Percentiles rank a stretch among this genome's conserved stretches.
Evolutionary conservation across 345 rosid species (phyloP).

Genomic region (Lepidium didymum): DNA sequence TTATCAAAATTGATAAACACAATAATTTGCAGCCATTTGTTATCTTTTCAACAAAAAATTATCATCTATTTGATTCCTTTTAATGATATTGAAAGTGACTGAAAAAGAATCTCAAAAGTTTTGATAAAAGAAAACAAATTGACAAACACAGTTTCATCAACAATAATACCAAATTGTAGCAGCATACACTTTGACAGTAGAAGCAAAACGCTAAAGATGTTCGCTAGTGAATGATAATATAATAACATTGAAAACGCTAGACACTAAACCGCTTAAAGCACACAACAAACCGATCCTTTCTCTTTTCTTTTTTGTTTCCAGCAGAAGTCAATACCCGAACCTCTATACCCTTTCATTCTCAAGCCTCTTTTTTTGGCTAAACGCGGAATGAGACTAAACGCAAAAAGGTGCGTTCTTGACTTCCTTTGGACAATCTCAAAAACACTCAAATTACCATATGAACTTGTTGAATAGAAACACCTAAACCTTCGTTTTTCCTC

Average conservation of each 20-base stretch:
- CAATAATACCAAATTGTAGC: background rate
- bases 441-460: constrained; percentile 5
- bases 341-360: constrained; percentile 33
- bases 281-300: constrained; percentile 3
- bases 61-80: background rate
- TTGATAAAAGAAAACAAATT: background rate
- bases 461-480: constrained; percentile 5
- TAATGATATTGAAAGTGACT: background rate
- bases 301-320: background rate
- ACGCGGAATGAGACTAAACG: constrained; percentile 36
- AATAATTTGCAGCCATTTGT: background rate
- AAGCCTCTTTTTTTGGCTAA: constrained; percentile 7
- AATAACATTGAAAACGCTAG: constrained; percentile 7
- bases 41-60: background rate
- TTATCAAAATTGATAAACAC: background rate
- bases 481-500: background rate
- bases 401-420: constrained; percentile 86
- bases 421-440: constrained; percentile 36
- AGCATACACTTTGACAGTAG: constrained; percentile 11
- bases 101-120: background rate
- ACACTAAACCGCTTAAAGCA: background rate
- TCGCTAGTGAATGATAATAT: background rate
- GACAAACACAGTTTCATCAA: constrained; percentile 7
- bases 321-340: constrained; percentile 86
- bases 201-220: constrained; percentile 17